These are phyloP conservation scores for Phlebiopsis flavidoalba DNA, from an alignment of 768 basidiomycete species.

Conservation along the genomic window DNA sequence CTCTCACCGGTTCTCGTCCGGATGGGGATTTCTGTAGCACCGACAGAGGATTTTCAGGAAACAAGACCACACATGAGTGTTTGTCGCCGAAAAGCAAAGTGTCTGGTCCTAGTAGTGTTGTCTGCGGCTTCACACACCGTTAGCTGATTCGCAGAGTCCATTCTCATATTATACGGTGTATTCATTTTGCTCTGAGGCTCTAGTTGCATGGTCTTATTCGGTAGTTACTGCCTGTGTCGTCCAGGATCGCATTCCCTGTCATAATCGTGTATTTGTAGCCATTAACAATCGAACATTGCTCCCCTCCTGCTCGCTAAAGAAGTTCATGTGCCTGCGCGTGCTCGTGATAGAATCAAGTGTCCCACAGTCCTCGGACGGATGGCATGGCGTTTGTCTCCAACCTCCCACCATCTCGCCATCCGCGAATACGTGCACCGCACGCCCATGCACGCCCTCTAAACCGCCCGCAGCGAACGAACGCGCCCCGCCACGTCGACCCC, in stretches of 20 bases:
- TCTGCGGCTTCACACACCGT: not conserved
- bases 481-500: not conserved
- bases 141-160: not conserved
- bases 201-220: not conserved
- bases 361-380: not conserved
- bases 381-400: not conserved
- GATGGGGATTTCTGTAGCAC: slow-evolving; percentile 3
- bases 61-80: not conserved
- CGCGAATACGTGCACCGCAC: not conserved
- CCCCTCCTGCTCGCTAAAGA: not conserved
- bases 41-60: not conserved
- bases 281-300: slow-evolving; percentile 1
- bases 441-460: not conserved
- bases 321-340: not conserved
- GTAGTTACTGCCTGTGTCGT: not conserved
- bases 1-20: slow-evolving; percentile 17
- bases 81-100: not conserved
- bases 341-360: not conserved
- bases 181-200: not conserved
- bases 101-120: not conserved
- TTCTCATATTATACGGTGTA: slow-evolving; percentile 1
- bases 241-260: not conserved
- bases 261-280: slow-evolving; percentile 11
- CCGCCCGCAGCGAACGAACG: not conserved
- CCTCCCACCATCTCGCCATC: not conserved